Evolutionary conservation across 768 basidiomycete species (phyloP).

Genomic region (Trametes gibbosa): DNA sequence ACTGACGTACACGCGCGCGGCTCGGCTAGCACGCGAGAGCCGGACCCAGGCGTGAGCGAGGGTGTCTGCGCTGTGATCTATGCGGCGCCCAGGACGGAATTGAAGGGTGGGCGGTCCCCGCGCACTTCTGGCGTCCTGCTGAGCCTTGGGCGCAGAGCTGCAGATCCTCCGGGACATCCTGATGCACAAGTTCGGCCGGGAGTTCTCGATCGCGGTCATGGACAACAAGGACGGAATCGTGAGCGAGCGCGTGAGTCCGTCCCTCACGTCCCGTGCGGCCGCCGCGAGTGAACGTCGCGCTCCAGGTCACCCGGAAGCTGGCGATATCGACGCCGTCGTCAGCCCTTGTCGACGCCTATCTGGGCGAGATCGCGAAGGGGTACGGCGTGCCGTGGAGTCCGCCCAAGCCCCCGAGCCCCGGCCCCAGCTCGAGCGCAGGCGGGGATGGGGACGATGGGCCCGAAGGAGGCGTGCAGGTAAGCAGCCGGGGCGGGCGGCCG

Average conservation of each 20-base stretch:
- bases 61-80: conserved; percentile 87
- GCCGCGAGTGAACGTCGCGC: neutral
- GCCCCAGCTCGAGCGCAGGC: too few species aligned
- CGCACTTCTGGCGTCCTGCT: neutral
- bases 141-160: conserved; percentile 54
- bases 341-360: conserved; percentile 82
- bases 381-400: conserved; percentile 74
- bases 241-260: conserved; percentile 66
- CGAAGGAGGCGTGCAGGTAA: conserved; percentile 40
- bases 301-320: conserved; percentile 75
- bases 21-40: conserved; percentile 61
- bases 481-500: conserved; percentile 11
- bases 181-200: conserved; percentile 94
- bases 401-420: conserved; percentile 27
- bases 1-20: neutral
- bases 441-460: conserved; percentile 28
- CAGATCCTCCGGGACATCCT: conserved; percentile 89
- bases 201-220: conserved; percentile 82
- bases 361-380: conserved; percentile 85
- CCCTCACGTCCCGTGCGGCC: too few species aligned
- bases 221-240: conserved; percentile 83
- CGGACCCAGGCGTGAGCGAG: conserved; percentile 84
- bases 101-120: conserved; percentile 59
- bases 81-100: conserved; percentile 87
- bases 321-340: conserved; percentile 63